Conservation (phyloP, 345 rosid species). For the Melaleuca quinquenervia region DNA sequence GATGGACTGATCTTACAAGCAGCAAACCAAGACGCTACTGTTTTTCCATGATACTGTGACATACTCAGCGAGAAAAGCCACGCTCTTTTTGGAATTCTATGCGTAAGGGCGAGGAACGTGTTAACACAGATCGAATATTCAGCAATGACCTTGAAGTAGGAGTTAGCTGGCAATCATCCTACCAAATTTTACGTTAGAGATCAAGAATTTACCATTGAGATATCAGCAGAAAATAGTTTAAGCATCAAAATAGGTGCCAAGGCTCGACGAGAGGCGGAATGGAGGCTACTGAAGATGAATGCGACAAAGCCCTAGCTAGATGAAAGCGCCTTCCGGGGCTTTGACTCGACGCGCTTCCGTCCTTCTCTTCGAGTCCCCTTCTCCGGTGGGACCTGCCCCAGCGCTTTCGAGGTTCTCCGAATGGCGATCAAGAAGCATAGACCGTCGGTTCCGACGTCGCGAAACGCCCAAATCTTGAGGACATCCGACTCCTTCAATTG, state of each 20-base stretch:
- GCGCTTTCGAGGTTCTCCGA: not conserved
- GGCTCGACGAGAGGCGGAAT: not conserved
- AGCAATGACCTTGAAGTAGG: not conserved
- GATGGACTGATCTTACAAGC: not conserved
- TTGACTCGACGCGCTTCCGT: not conserved
- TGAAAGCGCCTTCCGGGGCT: not conserved
- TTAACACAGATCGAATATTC: not conserved
- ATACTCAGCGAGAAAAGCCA: not conserved
- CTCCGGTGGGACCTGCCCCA: not conserved
- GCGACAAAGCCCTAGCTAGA: not conserved
- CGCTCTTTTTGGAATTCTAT: not conserved
- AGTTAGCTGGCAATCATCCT: not conserved
- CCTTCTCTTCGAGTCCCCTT: not conserved
- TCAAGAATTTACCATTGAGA: no score
- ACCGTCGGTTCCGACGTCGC: not conserved
- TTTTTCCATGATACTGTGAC: not conserved
- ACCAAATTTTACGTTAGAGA: accelerated
- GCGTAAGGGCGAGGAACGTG: not conserved
- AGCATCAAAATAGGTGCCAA: not conserved
- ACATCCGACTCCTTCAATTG: not conserved
- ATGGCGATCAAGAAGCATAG: not conserved
- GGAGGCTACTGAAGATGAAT: not conserved
- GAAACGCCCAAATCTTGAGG: not conserved
- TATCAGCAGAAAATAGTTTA: not conserved
- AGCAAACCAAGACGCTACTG: not conserved